Base-by-base conservation (phyloP, 1,284 basidiomycete species). In the Moesziomyces globuligerus region DNA sequence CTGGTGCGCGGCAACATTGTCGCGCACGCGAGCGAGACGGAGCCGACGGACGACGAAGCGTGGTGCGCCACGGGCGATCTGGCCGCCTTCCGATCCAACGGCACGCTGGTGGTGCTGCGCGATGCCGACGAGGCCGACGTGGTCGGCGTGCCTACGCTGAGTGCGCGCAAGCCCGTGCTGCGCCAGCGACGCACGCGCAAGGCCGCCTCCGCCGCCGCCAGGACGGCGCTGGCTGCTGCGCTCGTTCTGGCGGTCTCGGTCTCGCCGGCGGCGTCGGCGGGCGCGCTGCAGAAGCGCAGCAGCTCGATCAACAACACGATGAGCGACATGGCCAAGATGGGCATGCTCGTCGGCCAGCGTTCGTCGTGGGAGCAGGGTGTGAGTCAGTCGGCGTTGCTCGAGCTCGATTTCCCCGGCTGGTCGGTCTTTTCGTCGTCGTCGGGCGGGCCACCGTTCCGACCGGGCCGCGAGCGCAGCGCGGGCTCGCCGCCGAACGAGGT, bases 301-400 rank as follows among this genome's bases (percentile, higher is more conserved):
- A 43, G 18, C 28, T 56, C 59, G 20, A 49, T 62, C 57, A 81
- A 81, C 55, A 66, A 39, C 40, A 76, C 79, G 24, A 57, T 77
- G 64, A 56, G 62, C 38, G 39, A 77, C 28, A 37, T 65, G 44
- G 75, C 77, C 10, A 64, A 62, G 34, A 55, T 62, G 47, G 69
- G 73, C 41, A 66, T 81, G 55, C 45, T 77, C 18, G 52, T 61
- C 4, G 56, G 68, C 9, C 80, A 76, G 46, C 71, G 80, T 13
- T 72, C 80, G 9, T 66, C 75, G 3, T 81, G 80, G 80, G 80
- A 80, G 49, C 79, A 81, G 38, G 80, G 80, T n/a, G 72, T 61
- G 6, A 53, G 66, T 10, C 78, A 79, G 43, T 61, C 72, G 1
- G 75, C 79, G n/a, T 40, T 81, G 26, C 69, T 79, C n/a, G 80